A percentile compares a stretch with the other conserved stretches of the same genome.
Evolutionary conservation across 192 early-diverging fungal genomes (phyloP).

Genomic region (Backusella liffmaniae): DNA sequence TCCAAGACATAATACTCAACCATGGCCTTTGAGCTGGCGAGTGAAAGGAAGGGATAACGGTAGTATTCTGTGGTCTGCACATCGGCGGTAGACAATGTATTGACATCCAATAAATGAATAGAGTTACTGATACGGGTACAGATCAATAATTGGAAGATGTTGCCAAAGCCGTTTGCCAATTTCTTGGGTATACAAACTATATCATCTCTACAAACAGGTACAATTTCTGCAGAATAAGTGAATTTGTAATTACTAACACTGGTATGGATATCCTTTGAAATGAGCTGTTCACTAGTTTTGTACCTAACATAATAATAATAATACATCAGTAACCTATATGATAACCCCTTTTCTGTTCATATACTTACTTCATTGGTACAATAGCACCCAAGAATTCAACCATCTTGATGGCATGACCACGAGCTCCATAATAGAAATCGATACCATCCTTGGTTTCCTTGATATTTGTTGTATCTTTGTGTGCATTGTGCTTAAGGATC

Average conservation of each 20-base stretch:
- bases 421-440: slow-evolving; percentile 93
- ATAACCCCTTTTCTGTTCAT: not conserved
- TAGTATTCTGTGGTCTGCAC: slow-evolving; percentile 77
- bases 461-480: slow-evolving; percentile 98
- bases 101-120: slow-evolving; percentile 84
- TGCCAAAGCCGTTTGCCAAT: slow-evolving; percentile 79
- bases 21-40: slow-evolving; percentile 78
- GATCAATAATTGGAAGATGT: slow-evolving; percentile 80
- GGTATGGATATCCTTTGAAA: slow-evolving; percentile 93
- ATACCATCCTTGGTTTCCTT: slow-evolving; percentile 95
- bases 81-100: slow-evolving; percentile 76
- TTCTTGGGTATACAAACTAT: slow-evolving; percentile 84
- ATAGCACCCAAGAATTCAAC: slow-evolving; percentile 88
- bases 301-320: slow-evolving; percentile 44
- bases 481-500: slow-evolving; percentile 96
- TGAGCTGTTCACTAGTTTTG: slow-evolving; percentile 93
- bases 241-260: slow-evolving; percentile 95
- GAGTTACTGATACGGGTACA: slow-evolving; percentile 87
- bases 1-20: slow-evolving; percentile 96
- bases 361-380: slow-evolving; percentile 68
- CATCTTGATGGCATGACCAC: slow-evolving; percentile 94
- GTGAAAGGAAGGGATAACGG: slow-evolving; percentile 75
- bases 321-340: not conserved
- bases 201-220: slow-evolving; percentile 97
- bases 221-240: slow-evolving; percentile 93